Base-by-base conservation (phyloP, 495 filamentous ascomycete species). In the Physcia stellaris region DNA sequence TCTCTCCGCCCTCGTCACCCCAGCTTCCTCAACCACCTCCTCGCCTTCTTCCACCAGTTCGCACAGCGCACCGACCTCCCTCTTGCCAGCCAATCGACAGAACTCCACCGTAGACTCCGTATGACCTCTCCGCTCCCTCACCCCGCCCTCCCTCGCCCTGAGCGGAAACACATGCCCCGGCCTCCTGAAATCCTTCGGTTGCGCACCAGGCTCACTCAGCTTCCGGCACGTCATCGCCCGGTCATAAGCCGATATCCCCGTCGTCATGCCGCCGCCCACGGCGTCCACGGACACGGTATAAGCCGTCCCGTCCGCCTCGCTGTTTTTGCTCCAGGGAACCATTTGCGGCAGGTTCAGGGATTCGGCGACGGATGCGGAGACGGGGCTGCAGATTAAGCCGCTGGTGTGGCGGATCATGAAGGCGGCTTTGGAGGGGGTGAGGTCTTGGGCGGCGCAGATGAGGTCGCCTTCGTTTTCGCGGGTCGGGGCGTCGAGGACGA, bases 381-480 rank as follows among this genome's bases (percentile, higher is more conserved):
- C 66, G 12, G 90, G 88, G 0, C 80, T 79, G 71, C 90, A 95
- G 64, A 98, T 79, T 33, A 86, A 70, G 47, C 90, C 90, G 10
- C 86, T 94, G 12, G 79, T 78, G 54, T 94, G 73, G 21, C 86
- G 83, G 48, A 98, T 73, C 70, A 98, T 75, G 61, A 95, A 96
- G 42, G 86, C 86, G 81, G 87, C 86, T 58, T 96, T 86, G 35
- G 81, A 70, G n/a, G 84, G 67, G 16, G 88, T 95, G 50, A 95
- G 64, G 46, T 82, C 70, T 24, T 85, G 67, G 18, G 86, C 92
- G 37, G 92, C 84, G 51, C 95, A 88, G 57, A 98, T 93, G 20
- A 98, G 77, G 63, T 98, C 90, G 50, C 86, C 92, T 68, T 98
- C 92, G 61, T 96, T 96, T 57, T 98, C 92, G 54, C 90, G 87